Percentiles rank a stretch among this genome's conserved stretches.
phyloP scores from a whole-genome alignment of 2,329 filamentous ascomycete species.

The Aspergillus cejpii region DNA sequence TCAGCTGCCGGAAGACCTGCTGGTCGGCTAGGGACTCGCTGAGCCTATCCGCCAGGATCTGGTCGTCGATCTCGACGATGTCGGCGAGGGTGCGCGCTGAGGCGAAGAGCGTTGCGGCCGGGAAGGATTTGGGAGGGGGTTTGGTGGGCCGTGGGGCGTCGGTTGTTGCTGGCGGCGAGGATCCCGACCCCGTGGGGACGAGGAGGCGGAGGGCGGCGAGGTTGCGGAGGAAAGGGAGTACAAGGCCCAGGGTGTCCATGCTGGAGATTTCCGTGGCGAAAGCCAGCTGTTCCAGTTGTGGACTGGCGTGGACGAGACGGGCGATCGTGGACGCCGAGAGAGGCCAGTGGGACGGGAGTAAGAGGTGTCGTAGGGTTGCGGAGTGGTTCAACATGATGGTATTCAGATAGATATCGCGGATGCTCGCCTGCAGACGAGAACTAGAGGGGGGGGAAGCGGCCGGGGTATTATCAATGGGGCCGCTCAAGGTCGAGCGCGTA shows the following conservation, averaged over 20 bases:
- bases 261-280: constrained; percentile 43
- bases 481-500: constrained; percentile 10
- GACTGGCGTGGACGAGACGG: constrained; percentile 49
- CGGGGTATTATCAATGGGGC: constrained; percentile 22
- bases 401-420: constrained; percentile 46
- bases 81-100: constrained; percentile 27
- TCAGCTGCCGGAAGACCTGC: constrained; percentile 27
- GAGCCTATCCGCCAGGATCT: constrained; percentile 27
- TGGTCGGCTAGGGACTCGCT: constrained; percentile 29
- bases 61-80: constrained; percentile 35
- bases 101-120: not conserved
- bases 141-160: not conserved
- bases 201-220: constrained; percentile 38
- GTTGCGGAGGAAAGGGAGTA: constrained; percentile 39
- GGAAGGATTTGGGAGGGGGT: not conserved
- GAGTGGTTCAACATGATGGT: constrained; percentile 48
- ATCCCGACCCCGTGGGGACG: constrained; percentile 25
- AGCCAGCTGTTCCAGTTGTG: constrained; percentile 54
- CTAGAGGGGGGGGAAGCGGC: constrained; percentile 12
- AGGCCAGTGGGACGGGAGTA: constrained; percentile 52
- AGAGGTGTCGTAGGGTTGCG: constrained; percentile 48
- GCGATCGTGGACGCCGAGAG: constrained; percentile 46
- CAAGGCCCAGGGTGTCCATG: constrained; percentile 35
- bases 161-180: constrained; percentile 6
- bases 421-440: constrained; percentile 24